Percentiles rank a stretch among this genome's conserved stretches.
These are phyloP conservation scores for Tanozyma kutaoensis DNA, from an alignment of 805 yeast genomes.

Conservation along the genomic window DNA sequence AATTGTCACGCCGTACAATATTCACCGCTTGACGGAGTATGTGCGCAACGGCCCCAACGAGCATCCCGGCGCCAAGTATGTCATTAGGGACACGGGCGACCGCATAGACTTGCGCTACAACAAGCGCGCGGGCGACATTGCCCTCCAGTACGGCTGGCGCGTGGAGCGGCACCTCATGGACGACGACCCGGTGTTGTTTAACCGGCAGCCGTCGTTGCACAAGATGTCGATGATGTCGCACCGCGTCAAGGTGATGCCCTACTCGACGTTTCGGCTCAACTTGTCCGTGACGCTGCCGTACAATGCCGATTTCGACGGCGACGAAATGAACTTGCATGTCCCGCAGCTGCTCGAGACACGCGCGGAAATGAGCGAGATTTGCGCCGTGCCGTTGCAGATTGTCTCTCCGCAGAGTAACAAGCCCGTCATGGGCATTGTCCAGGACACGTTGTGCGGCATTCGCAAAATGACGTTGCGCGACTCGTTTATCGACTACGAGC, in stretches of 20 bases:
- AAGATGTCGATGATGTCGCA: conserved; percentile 99
- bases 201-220: conserved; percentile 98
- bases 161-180: conserved; percentile 98
- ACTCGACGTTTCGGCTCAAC: conserved; percentile 92
- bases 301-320: conserved; percentile 99
- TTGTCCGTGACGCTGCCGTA: conserved; percentile 98
- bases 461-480: conserved; percentile 93
- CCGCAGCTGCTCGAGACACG: conserved; percentile 98
- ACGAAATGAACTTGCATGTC: conserved; percentile 98
- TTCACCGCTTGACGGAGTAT: conserved; percentile 80
- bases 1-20: conserved; percentile 93
- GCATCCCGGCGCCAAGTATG: conserved; percentile 99
- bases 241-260: conserved; percentile 96
- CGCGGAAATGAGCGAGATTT: conserved; percentile 87
- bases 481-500: conserved; percentile 76
- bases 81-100: conserved; percentile 96
- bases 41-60: conserved; percentile 98
- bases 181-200: conserved; percentile 92
- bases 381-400: conserved; percentile 96
- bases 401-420: conserved; percentile 97
- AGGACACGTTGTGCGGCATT: conserved; percentile 94
- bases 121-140: conserved; percentile 97
- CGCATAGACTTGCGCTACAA: conserved; percentile 95
- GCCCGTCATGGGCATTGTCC: conserved; percentile 99
- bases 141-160: conserved; percentile 97